Evolutionary conservation across 2,329 filamentous ascomycete species (phyloP).

Genomic region (Alternaria atra): DNA sequence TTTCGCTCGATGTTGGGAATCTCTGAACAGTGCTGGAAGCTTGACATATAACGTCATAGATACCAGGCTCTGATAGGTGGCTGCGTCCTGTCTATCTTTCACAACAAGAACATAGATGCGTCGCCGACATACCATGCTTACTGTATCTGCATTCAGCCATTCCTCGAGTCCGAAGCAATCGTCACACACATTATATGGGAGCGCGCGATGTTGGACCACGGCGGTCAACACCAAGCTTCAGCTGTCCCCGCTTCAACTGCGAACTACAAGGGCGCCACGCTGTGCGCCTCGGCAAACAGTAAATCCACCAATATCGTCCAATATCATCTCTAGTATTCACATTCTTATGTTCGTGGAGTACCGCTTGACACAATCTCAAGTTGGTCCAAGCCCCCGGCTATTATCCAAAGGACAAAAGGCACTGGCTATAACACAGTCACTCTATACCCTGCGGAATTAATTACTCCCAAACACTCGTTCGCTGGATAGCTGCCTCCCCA

Average conservation of each 20-base stretch:
- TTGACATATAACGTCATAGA: not conserved
- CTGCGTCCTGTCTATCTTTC: not conserved
- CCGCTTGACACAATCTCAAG: not conserved
- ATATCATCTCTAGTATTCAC: too few relatives aligned
- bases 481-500: not conserved
- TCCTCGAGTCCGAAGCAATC: not conserved
- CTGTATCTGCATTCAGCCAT: too few relatives aligned
- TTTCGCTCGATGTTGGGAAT: too few relatives aligned
- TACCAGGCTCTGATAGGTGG: too few relatives aligned
- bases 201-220: not conserved
- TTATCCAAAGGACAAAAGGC: constrained; percentile 4
- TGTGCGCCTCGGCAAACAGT: not conserved
- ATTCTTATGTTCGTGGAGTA: not conserved
- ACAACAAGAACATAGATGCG: not conserved
- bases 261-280: not conserved
- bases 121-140: not conserved
- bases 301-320: too few relatives aligned
- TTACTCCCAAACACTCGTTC: constrained; percentile 16
- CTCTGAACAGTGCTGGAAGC: too few relatives aligned
- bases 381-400: not conserved
- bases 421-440: not conserved
- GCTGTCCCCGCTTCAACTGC: not conserved
- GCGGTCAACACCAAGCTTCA: not conserved
- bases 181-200: not conserved
- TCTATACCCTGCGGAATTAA: constrained; percentile 24